Percentiles rank a stretch among this genome's conserved stretches.
Evolutionary conservation across 345 rosid species (phyloP).

Genomic region (Carallia pectinifolia): DNA sequence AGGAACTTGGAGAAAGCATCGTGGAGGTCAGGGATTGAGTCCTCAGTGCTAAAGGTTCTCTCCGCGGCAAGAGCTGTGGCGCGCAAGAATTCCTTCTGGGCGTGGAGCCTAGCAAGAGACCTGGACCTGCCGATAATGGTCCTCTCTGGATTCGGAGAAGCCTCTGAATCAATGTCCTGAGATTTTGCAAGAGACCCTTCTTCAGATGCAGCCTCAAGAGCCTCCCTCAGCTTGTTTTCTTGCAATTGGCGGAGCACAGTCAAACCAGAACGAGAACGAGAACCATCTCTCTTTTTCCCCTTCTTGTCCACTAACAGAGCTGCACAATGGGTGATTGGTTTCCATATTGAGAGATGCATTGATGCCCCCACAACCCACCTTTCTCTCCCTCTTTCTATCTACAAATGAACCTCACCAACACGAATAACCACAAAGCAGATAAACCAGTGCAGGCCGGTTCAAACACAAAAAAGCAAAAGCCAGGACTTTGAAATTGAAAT

Average conservation of each 20-base stretch:
- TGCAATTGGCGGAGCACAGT: constrained; percentile 59
- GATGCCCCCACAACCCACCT: constrained; percentile 11
- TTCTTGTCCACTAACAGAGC: constrained; percentile 70
- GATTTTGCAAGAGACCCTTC: constrained; percentile 74
- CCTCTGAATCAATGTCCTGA: constrained; percentile 54
- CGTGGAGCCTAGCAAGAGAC: constrained; percentile 78
- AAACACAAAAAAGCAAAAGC: constrained; percentile 20
- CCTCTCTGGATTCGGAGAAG: constrained; percentile 40
- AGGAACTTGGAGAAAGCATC: constrained; percentile 75
- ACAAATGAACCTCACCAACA: constrained; percentile 5
- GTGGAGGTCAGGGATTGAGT: constrained; percentile 50
- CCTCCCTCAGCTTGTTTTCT: constrained; percentile 75
- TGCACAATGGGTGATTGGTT: constrained; percentile 77
- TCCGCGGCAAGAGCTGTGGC: constrained; percentile 78
- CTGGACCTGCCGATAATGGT: constrained; percentile 59
- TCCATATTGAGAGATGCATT: constrained; percentile 91
- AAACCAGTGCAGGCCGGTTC: constrained; percentile 20
- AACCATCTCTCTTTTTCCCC: constrained; percentile 49
- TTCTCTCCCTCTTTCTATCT: constrained; percentile 14
- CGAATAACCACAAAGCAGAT: constrained; percentile 8
- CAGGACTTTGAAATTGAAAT: constrained; percentile 13
- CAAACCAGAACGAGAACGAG: constrained; percentile 38
- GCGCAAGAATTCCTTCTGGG: constrained; percentile 75
- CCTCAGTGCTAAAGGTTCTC: constrained; percentile 43
- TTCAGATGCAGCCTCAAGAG: constrained; percentile 87